A percentile compares a stretch with the other conserved stretches of the same genome.
phyloP scores from a whole-genome alignment of 257 asterid species.

The Nicotiana knightiana region DNA sequence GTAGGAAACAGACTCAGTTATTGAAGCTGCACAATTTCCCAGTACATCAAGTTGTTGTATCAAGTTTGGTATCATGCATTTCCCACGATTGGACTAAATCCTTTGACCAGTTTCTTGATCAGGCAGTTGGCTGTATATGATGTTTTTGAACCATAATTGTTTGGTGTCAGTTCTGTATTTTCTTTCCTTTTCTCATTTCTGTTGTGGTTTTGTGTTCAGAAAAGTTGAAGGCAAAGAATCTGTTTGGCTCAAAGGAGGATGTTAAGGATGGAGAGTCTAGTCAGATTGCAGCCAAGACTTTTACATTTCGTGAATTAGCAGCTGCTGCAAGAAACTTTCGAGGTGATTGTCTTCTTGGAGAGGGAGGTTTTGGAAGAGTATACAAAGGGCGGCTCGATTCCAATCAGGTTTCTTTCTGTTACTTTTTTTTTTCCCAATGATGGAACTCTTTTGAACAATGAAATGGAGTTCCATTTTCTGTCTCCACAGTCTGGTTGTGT shows the following conservation, averaged over 20 bases:
- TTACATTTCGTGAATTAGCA: constrained; percentile 72
- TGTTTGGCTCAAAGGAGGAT: constrained; percentile 23
- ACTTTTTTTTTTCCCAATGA: neutral
- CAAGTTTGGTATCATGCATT: neutral
- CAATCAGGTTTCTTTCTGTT: constrained; percentile 38
- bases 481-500: neutral
- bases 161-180: neutral
- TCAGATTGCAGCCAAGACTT: constrained; percentile 73
- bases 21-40: neutral
- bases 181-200: neutral
- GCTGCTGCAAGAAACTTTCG: constrained; percentile 74
- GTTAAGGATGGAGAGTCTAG: constrained; percentile 45
- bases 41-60: neutral
- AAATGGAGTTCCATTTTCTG: neutral
- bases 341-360: constrained; percentile 64
- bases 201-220: constrained; percentile 16
- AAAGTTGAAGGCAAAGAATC: constrained; percentile 29
- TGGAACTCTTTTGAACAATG: neutral
- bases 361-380: constrained; percentile 95
- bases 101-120: neutral
- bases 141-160: neutral
- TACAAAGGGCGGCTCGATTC: constrained; percentile 75
- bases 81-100: neutral
- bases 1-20: neutral
- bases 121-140: neutral